phyloP scores from a whole-genome alignment of 495 filamentous ascomycete species.

The Trichoderma orchidacearum region DNA sequence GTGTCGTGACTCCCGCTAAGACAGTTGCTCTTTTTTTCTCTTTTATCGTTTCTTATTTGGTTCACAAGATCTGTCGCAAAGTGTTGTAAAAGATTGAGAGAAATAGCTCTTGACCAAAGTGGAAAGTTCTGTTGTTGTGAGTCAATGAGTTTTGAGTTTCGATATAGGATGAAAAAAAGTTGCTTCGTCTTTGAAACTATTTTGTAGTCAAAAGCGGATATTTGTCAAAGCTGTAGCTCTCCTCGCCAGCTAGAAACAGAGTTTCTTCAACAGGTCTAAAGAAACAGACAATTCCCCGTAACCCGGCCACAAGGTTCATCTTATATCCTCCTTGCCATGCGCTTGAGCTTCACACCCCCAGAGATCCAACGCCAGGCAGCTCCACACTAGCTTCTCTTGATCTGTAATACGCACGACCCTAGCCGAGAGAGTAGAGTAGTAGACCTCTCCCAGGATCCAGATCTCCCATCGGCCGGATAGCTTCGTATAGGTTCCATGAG shows the following conservation, averaged over 20 bases:
- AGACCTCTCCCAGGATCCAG: background rate
- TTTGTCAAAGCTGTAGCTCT: no score
- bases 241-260: background rate
- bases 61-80: no score
- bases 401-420: background rate
- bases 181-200: no score
- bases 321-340: background rate
- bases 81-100: no score
- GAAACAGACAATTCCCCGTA: background rate
- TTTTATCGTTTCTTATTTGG: no score
- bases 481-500: background rate
- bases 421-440: no score
- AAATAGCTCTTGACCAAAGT: no score
- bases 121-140: no score
- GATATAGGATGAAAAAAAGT: no score
- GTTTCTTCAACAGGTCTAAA: background rate
- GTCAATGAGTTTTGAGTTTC: no score
- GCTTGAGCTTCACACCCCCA: background rate
- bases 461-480: background rate
- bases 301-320: background rate
- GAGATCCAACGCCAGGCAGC: no score
- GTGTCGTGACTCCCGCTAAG: background rate
- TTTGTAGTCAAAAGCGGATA: background rate
- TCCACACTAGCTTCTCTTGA: background rate
- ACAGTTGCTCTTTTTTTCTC: no score